Conservation (phyloP, 2,329 filamentous ascomycete species). For the Penicillium psychrosexuale region DNA sequence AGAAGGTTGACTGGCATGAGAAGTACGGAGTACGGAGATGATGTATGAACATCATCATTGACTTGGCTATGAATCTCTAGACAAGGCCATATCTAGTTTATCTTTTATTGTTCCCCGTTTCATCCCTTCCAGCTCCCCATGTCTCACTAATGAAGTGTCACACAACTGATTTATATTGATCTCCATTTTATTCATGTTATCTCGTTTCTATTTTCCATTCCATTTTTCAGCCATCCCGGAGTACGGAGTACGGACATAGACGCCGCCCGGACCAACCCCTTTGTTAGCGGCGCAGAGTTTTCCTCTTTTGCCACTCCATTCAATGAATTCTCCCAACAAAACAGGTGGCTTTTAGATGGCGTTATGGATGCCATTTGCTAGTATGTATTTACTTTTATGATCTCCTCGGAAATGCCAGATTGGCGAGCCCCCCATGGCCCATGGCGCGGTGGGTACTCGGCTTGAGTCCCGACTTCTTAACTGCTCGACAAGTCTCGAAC, state of each 20-base stretch:
- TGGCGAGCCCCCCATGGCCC: not conserved
- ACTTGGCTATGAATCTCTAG: not conserved
- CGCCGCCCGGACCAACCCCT: constrained; percentile 14
- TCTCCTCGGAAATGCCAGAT: not conserved
- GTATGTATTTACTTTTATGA: not conserved
- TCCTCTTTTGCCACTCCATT: constrained; percentile 15
- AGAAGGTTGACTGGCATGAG: too few relatives aligned
- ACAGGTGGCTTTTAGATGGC: constrained; percentile 5
- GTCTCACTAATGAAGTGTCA: constrained; percentile 10
- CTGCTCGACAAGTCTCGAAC: constrained; percentile 6
- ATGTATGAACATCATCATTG: not conserved
- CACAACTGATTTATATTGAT: not conserved
- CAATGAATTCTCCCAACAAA: constrained; percentile 7
- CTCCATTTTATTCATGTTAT: not conserved
- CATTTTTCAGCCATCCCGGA: too few relatives aligned
- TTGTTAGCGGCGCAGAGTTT: constrained; percentile 19
- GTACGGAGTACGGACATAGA: not conserved
- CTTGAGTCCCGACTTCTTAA: constrained; percentile 12
- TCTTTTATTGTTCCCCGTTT: constrained; percentile 1
- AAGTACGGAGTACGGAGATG: too few relatives aligned
- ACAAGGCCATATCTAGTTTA: not conserved
- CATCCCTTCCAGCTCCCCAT: constrained; percentile 14
- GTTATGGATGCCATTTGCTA: not conserved
- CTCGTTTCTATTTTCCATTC: too few relatives aligned
- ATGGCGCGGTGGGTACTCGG: not conserved